Evolutionary conservation across 2,329 filamentous ascomycete species (phyloP), one percentile per base, ranked within the genome.

Genomic region (Epichloe sibirici): DNA sequence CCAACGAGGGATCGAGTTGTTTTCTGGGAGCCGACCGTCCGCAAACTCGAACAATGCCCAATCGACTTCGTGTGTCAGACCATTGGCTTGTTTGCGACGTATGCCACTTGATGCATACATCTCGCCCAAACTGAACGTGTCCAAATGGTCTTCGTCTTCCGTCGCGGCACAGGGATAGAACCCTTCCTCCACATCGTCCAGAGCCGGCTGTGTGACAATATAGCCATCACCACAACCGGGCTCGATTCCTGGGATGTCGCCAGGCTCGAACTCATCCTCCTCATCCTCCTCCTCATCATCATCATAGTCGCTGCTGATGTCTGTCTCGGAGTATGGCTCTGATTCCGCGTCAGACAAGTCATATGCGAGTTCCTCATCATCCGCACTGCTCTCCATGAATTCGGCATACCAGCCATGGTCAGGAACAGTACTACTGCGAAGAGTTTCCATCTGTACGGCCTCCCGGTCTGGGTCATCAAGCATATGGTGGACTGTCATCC

Each of bases 401-500:
- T 72, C 71, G 7, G 63, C 65, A 53, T 72, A 73, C 72, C 71
- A 75, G 15, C 70, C 68, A 5, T 70, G 66, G 5, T 63, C 63
- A 1, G 59, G 65, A 52, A 61, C 66, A 38, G 61, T 72, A 67
- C 64, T 76, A 68, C 65, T 75, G 45, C 62, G 66, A 48, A 59
- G 46, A 3, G 59, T 58, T 43, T 66, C 58, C 25, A 52, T 55
- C 9, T 58, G 57, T 1, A 58, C 61, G 38, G 70, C 70, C 9
- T 74, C 71, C 51, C 69, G 67, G 3, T 79, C 78, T 1, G 79
- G 80, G 53, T 83, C 79, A 72, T 96, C 91, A 2, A 97, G 79
- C 82, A 97, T 91, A 66, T 97, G 91, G 63, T 97, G 91, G 0
- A 97, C 91, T 23, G 89, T 96, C 88, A 97, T 93, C 12, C 91